Base-by-base conservation (phyloP, 192 early-diverging fungal genomes). In the Physocladia obscura region DNA sequence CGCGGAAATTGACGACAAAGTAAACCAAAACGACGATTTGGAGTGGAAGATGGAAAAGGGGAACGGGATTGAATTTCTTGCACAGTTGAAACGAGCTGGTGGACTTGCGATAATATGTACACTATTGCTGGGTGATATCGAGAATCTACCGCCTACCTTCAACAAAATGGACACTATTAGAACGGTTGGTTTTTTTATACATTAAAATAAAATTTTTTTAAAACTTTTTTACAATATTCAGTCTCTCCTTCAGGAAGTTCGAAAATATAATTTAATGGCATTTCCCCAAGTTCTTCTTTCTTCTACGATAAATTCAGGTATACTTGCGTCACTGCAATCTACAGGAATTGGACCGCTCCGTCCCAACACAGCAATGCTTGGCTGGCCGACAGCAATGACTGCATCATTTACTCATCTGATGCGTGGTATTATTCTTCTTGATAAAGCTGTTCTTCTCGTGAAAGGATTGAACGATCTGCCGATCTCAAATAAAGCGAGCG, bases 361-460 rank as follows among this genome's bases (percentile, higher is more conserved):
- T 13, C 71, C 71, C 3, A 73, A 73, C 35, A 73, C 71, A 4
- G 37, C 69, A n/a, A 67, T 73, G 71, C 37, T 73, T 5, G 69
- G 57, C 37, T 71, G 57, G 57, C 69, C 69, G 44, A 29, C n/a
- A 61, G 21, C 17, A 5, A 29, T 65, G 8, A 52, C 47, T 11
- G 8, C 31, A n/a, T 17, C n/a, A 17, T 73, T 73, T 37, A 50
- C 63, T 2, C 37, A 69, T 34, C 21, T 73, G 15, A 4, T 73
- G 13, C 49, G 40, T 39, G 0, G 1, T 0, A 49, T 73, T 32
- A 55, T 69, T 24, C 6, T 44, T 13, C 31, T 73, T 3, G 71
- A 73, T 29, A 69, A 69, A 30, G 71, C 71, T 19, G 17, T 73
- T 3, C 50, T 73, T 6, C 37, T 73, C 17, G 71, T 73, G 4